phyloP scores from a whole-genome alignment of 2,329 filamentous ascomycete species.

The Pseudogymnoascus sp. region DNA sequence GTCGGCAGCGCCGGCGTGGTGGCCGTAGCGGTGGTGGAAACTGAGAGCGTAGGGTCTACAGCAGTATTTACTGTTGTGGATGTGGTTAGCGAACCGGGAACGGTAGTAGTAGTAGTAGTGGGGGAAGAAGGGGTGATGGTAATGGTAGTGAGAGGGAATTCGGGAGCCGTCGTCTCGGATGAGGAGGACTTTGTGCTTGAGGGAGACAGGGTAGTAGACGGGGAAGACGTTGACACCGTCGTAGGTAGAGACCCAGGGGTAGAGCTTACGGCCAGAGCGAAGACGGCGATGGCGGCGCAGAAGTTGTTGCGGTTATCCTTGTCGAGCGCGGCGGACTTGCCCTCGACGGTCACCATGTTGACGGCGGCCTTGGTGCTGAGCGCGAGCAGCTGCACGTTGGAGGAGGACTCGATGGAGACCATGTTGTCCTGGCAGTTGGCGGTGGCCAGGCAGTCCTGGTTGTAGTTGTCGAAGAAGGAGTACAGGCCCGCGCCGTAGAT shows the following conservation, averaged over 20 bases:
- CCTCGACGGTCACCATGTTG: conserved; percentile 63
- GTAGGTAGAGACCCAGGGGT: neutral
- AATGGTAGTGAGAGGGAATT: neutral
- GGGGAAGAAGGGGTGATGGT: neutral
- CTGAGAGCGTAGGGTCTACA: neutral
- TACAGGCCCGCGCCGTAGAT: conserved; percentile 70
- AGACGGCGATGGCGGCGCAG: conserved; percentile 51
- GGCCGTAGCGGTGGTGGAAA: neutral
- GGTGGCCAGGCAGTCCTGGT: conserved; percentile 56
- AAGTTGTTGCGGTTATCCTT: conserved; percentile 58
- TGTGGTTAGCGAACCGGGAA: neutral
- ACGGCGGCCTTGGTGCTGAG: conserved; percentile 66
- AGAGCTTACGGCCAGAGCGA: conserved; percentile 23
- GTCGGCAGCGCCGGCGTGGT: neutral
- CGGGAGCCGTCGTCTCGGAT: neutral
- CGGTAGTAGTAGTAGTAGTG: neutral
- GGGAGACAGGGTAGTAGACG: neutral
- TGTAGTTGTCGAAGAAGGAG: conserved; percentile 78
- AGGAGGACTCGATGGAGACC: conserved; percentile 58
- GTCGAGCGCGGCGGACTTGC: conserved; percentile 44
- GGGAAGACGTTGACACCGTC: neutral
- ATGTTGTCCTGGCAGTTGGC: conserved; percentile 73
- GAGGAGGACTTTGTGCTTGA: neutral
- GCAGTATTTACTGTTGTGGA: neutral
- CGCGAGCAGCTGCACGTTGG: conserved; percentile 53